phyloP scores from a whole-genome alignment of 2,329 filamentous ascomycete genomes.

The Gaeumannomyces tritici region DNA sequence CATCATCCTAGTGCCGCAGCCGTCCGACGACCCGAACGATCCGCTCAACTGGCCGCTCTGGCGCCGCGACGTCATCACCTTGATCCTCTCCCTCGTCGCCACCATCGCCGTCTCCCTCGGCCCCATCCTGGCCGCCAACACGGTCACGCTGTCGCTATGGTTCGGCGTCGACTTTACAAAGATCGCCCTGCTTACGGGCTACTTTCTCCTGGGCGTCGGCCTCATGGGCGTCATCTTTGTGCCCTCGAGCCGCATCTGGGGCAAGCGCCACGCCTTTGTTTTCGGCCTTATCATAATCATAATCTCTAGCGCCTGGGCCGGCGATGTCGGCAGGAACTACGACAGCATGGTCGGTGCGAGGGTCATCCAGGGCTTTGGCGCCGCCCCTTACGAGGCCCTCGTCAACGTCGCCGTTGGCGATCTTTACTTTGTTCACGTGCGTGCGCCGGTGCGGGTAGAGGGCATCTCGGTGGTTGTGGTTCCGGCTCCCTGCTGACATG shows the following conservation, averaged over 20 bases:
- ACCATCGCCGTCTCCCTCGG: slow-evolving; percentile 79
- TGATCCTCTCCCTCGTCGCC: slow-evolving; percentile 67
- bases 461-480: not conserved
- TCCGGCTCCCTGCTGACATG: not conserved
- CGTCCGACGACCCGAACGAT: slow-evolving; percentile 84
- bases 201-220: slow-evolving; percentile 76
- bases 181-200: slow-evolving; percentile 76
- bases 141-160: slow-evolving; percentile 62
- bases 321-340: slow-evolving; percentile 58
- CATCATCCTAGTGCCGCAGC: slow-evolving; percentile 79
- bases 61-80: slow-evolving; percentile 72
- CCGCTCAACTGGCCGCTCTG: slow-evolving; percentile 79
- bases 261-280: slow-evolving; percentile 82
- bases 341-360: slow-evolving; percentile 66
- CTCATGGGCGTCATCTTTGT: slow-evolving; percentile 78
- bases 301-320: slow-evolving; percentile 68
- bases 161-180: slow-evolving; percentile 61
- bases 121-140: slow-evolving; percentile 82
- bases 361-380: slow-evolving; percentile 75
- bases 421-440: slow-evolving; percentile 70
- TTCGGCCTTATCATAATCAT: slow-evolving; percentile 67
- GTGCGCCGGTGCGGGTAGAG: not conserved
- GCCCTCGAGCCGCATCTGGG: slow-evolving; percentile 81
- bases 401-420: slow-evolving; percentile 87
- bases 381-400: slow-evolving; percentile 82